Conservation (phyloP, 805 yeast species). For the Nakazawaea wyomingensis region DNA sequence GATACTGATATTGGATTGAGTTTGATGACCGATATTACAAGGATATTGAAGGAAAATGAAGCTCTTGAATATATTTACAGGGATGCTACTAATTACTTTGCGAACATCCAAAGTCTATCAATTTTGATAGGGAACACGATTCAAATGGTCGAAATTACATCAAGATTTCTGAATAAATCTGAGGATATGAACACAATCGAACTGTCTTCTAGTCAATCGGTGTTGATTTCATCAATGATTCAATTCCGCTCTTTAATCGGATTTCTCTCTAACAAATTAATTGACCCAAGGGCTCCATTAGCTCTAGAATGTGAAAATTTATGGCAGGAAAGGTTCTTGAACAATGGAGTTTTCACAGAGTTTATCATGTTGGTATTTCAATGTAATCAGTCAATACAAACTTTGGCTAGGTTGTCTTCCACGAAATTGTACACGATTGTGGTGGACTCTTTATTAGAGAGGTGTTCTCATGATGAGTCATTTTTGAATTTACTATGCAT, state of each 20-base stretch:
- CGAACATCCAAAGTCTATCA: slow-evolving; percentile 20
- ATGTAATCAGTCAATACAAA: slow-evolving; percentile 37
- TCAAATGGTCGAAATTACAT: slow-evolving; percentile 52
- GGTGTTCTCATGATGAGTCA: slow-evolving; percentile 1
- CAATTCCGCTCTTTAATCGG: slow-evolving; percentile 32
- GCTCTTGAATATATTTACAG: slow-evolving; percentile 13
- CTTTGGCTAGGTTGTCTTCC: slow-evolving; percentile 29
- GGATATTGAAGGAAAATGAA: slow-evolving; percentile 16
- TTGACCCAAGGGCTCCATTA: not conserved
- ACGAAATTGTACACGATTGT: slow-evolving; percentile 25
- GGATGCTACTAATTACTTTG: slow-evolving; percentile 4
- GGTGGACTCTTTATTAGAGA: slow-evolving; percentile 20
- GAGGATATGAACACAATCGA: slow-evolving; percentile 5
- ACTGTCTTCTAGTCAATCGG: slow-evolving; percentile 14
- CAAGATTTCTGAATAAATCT: slow-evolving; percentile 35
- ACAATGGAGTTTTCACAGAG: slow-evolving; percentile 35
- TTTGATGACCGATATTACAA: slow-evolving; percentile 20
- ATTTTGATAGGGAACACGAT: slow-evolving; percentile 42
- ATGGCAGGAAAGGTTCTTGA: slow-evolving; percentile 10
- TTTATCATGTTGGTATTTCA: slow-evolving; percentile 35
- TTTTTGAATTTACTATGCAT: slow-evolving; percentile 5
- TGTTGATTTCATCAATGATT: slow-evolving; percentile 35
- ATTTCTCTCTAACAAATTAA: slow-evolving; percentile 11
- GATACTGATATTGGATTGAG: not conserved
- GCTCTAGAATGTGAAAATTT: slow-evolving; percentile 1